Percentiles rank a stretch among this genome's conserved stretches.
These are phyloP conservation scores for Phytophthora pluvialis DNA, from an alignment of 352 stramenopile species.

Conservation along the genomic window DNA sequence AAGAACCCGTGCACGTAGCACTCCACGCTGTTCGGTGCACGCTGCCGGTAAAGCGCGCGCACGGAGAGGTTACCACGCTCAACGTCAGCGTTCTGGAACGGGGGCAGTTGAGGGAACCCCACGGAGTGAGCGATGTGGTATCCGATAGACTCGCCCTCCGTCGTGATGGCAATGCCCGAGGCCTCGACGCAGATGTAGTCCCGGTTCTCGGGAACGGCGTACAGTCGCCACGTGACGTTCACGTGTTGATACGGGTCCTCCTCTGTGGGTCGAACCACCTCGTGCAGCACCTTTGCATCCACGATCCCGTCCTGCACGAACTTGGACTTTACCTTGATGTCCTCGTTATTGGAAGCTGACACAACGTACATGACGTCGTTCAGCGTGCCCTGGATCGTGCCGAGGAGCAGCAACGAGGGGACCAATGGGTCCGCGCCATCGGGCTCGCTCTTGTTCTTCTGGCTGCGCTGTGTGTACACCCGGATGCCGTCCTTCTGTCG, in stretches of 20 bases:
- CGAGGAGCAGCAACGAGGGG: conserved; percentile 41
- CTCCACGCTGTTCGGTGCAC: conserved; percentile 41
- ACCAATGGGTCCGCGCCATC: conserved; percentile 15
- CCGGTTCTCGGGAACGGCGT: conserved; percentile 31
- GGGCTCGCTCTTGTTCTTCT: conserved; percentile 26
- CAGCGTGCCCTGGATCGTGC: conserved; percentile 26
- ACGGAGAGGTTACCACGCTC: conserved; percentile 61
- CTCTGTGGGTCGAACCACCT: conserved; percentile 43
- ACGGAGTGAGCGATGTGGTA: conserved; percentile 48
- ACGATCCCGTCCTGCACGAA: conserved; percentile 50
- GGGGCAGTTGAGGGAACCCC: conserved; percentile 42
- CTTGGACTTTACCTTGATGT: conserved; percentile 55
- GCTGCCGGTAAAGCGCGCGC: conserved; percentile 54
- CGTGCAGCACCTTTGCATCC: conserved; percentile 64
- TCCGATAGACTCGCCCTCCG: conserved; percentile 30
- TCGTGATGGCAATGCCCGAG: conserved; percentile 26
- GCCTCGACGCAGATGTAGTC: conserved; percentile 59
- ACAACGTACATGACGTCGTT: conserved; percentile 43
- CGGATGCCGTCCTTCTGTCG: conserved; percentile 36
- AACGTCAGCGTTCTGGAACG: conserved; percentile 68
- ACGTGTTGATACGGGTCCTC: conserved; percentile 60
- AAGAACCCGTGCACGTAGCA: conserved; percentile 59
- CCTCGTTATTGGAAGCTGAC: conserved; percentile 37
- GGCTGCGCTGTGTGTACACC: conserved; percentile 33
- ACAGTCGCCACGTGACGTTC: conserved; percentile 63